A percentile compares a stretch with the other conserved stretches of the same genome.
Evolutionary conservation across 2,329 filamentous ascomycete genomes (phyloP).

Genomic region (Aspergillus brunneoviolaceus): DNA sequence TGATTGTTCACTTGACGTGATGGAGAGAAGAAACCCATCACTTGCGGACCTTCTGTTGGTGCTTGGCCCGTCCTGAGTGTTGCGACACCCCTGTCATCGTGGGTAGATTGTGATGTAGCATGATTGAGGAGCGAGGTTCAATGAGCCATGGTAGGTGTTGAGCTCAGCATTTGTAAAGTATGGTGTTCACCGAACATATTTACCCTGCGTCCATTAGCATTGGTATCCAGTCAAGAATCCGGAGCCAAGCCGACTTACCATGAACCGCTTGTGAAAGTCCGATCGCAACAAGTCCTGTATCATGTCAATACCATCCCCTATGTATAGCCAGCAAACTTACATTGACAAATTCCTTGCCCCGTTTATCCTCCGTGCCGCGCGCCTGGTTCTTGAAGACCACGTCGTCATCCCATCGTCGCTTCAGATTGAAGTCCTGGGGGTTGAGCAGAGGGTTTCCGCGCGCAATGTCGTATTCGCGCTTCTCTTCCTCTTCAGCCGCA

Average conservation of each 20-base stretch:
- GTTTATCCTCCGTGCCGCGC: conserved; percentile 86
- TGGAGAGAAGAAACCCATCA: too few species aligned
- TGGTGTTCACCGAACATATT: conserved; percentile 46
- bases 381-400: conserved; percentile 99
- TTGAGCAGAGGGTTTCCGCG: conserved; percentile 91
- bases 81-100: too few species aligned
- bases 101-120: too few species aligned
- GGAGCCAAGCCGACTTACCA: conserved; percentile 53
- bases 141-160: too few species aligned
- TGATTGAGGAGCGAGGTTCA: too few species aligned
- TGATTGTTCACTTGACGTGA: too few species aligned
- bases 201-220: conserved; percentile 36
- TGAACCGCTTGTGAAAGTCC: conserved; percentile 97
- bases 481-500: conserved; percentile 76
- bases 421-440: conserved; percentile 82
- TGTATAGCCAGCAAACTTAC: conserved; percentile 50
- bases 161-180: too few species aligned
- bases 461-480: conserved; percentile 83
- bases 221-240: not conserved
- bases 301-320: conserved; percentile 14
- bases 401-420: conserved; percentile 89
- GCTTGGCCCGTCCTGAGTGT: too few species aligned
- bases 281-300: conserved; percentile 78
- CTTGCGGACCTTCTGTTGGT: not conserved
- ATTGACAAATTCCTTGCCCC: conserved; percentile 96